Conservation (phyloP, 331 rosid species). For the Phaseolus coccineus region DNA sequence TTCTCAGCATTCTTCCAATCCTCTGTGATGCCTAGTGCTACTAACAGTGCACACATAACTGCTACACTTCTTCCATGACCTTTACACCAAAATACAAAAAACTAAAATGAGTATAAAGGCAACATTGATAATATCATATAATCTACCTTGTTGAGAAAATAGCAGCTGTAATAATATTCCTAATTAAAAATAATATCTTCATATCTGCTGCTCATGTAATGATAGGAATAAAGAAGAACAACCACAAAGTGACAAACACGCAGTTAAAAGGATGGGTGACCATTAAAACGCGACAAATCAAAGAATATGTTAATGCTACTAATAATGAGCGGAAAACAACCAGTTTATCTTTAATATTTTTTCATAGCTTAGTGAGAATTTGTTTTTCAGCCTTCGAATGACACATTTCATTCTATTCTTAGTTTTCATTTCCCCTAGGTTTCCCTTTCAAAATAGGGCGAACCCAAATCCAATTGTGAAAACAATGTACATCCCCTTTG, state of each 20-base stretch:
- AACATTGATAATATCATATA: constrained; percentile 13
- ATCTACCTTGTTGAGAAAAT: constrained; percentile 21
- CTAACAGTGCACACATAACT: constrained; percentile 87
- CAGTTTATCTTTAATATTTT: constrained; percentile 20
- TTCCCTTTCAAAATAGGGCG: background rate
- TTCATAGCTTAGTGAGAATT: constrained; percentile 11
- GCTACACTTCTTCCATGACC: constrained; percentile 99
- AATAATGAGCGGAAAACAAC: background rate
- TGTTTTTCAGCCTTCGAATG: background rate
- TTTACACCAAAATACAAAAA: constrained; percentile 20
- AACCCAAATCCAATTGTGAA: constrained; percentile 1
- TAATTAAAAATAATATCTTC: background rate
- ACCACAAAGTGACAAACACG: constrained; percentile 1
- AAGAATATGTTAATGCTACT: constrained; percentile 26
- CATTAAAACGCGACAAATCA: constrained; percentile 11
- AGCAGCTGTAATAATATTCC: background rate
- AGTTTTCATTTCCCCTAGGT: background rate
- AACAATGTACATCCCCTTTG: background rate
- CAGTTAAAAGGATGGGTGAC: background rate
- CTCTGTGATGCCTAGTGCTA: constrained; percentile 76
- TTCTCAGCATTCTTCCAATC: constrained; percentile 95
- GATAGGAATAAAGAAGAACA: constrained; percentile 19
- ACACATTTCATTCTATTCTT: background rate
- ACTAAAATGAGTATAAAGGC: constrained; percentile 1
- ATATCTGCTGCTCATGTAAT: constrained; percentile 9